Percentiles rank a stretch among this genome's conserved stretches.
phyloP scores from a whole-genome alignment of 2,329 filamentous ascomycete genomes.

The Nectriaceae sp. region DNA sequence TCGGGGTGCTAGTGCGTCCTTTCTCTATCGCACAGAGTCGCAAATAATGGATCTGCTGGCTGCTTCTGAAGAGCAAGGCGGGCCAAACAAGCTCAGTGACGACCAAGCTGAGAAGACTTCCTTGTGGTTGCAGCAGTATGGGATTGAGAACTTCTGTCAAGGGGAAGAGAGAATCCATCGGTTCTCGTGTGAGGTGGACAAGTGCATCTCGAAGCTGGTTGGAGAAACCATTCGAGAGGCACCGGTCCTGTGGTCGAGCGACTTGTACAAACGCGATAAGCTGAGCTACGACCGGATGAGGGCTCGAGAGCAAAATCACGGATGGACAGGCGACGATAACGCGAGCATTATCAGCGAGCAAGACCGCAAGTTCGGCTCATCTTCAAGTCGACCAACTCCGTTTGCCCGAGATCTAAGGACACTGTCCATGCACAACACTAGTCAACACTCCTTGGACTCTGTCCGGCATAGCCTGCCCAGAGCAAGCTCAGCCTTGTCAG shows the following conservation, averaged over 20 bases:
- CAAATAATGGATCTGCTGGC: slow-evolving; percentile 88
- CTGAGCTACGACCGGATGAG: slow-evolving; percentile 54
- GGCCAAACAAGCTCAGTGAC: slow-evolving; percentile 93
- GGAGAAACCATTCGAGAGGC: slow-evolving; percentile 82
- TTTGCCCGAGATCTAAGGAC: slow-evolving; percentile 59
- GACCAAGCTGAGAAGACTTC: slow-evolving; percentile 86
- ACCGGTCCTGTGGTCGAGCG: slow-evolving; percentile 89
- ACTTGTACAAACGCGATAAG: slow-evolving; percentile 80
- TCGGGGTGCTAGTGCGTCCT: slow-evolving; percentile 54
- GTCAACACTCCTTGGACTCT: slow-evolving; percentile 71
- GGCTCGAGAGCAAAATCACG: slow-evolving; percentile 47
- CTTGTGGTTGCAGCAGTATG: slow-evolving; percentile 78
- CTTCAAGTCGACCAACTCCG: slow-evolving; percentile 50
- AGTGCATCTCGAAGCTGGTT: slow-evolving; percentile 81
- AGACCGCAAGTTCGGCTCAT: slow-evolving; percentile 48
- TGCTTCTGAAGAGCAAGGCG: slow-evolving; percentile 79
- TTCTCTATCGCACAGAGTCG: slow-evolving; percentile 78
- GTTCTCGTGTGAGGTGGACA: slow-evolving; percentile 87
- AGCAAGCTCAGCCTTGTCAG: slow-evolving; percentile 59
- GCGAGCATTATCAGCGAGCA: slow-evolving; percentile 58
- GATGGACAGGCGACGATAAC: slow-evolving; percentile 50
- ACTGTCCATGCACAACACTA: slow-evolving; percentile 62
- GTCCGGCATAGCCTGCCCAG: slow-evolving; percentile 63
- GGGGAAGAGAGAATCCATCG: slow-evolving; percentile 94
- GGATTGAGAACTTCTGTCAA: slow-evolving; percentile 89